A percentile compares a stretch with the other conserved stretches of the same genome.
Conservation (phyloP, 768 basidiomycete genomes). For the Termitomyces sp. region DNA sequence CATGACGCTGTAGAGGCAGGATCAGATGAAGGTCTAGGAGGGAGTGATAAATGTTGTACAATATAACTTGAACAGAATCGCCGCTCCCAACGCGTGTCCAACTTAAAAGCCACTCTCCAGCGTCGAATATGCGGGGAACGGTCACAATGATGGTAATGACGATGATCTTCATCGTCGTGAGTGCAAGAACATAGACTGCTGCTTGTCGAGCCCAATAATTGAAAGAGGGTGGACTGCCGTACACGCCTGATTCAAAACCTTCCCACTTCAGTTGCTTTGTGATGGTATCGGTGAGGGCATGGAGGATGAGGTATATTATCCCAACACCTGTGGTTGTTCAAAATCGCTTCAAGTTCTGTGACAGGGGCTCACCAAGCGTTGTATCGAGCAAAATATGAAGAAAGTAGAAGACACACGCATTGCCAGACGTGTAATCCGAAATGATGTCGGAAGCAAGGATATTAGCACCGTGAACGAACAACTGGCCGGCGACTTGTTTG, state of each 20-base stretch:
- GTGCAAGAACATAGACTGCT: slow-evolving; percentile 72
- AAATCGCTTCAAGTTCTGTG: background rate
- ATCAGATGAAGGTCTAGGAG: slow-evolving; percentile 5
- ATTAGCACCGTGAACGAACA: slow-evolving; percentile 77
- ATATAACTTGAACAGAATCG: slow-evolving; percentile 68
- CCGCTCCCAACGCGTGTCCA: slow-evolving; percentile 65
- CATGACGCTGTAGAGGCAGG: slow-evolving; percentile 57
- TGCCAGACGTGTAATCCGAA: slow-evolving; percentile 62
- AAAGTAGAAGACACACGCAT: slow-evolving; percentile 91
- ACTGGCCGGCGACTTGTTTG: slow-evolving; percentile 85
- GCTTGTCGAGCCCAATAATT: slow-evolving; percentile 73
- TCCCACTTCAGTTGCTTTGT: slow-evolving; percentile 59
- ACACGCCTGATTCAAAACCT: slow-evolving; percentile 83
- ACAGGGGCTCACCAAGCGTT: slow-evolving; percentile 64
- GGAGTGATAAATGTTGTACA: slow-evolving; percentile 43
- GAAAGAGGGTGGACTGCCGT: slow-evolving; percentile 78
- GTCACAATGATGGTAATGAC: slow-evolving; percentile 73
- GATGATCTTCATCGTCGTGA: slow-evolving; percentile 86
- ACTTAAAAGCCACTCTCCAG: slow-evolving; percentile 85
- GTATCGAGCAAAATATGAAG: slow-evolving; percentile 91
- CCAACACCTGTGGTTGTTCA: slow-evolving; percentile 56
- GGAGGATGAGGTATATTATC: slow-evolving; percentile 71
- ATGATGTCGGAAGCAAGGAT: slow-evolving; percentile 74
- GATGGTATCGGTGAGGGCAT: slow-evolving; percentile 56
- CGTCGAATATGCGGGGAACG: slow-evolving; percentile 61